These are phyloP conservation scores for Auriscalpium microsporum DNA, from an alignment of 768 basidiomycete genomes.

Conservation along the genomic window DNA sequence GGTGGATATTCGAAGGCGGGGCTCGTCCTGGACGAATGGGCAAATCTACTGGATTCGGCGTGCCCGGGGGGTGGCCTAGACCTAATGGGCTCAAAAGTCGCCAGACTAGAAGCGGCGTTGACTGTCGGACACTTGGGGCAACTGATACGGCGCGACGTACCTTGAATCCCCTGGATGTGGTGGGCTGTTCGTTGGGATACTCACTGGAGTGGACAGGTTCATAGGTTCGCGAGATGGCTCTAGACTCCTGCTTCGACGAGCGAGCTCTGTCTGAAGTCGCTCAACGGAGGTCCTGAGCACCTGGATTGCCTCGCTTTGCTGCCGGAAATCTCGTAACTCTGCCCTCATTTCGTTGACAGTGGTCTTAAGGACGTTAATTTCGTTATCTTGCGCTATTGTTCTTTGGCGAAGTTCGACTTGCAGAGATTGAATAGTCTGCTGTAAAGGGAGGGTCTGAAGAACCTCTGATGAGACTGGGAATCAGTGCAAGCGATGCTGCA, in stretches of 20 bases:
- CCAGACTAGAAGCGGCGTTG: not conserved
- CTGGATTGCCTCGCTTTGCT: slow-evolving; percentile 10
- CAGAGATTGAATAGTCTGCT: slow-evolving; percentile 7
- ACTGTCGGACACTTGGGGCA: not conserved
- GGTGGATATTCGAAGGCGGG: slow-evolving; percentile 14
- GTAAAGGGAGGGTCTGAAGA: slow-evolving; percentile 8
- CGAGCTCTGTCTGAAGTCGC: slow-evolving; percentile 10
- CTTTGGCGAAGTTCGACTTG: slow-evolving; percentile 13
- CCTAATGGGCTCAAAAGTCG: not conserved
- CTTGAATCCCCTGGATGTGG: slow-evolving; percentile 1
- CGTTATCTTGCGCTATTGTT: slow-evolving; percentile 5
- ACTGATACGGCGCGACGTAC: slow-evolving; percentile 1
- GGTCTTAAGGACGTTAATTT: slow-evolving; percentile 9
- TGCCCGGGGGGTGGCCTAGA: not conserved
- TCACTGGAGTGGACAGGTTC: slow-evolving; percentile 2
- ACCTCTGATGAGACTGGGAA: not conserved
- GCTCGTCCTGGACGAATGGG: slow-evolving; percentile 3
- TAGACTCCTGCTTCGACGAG: not conserved
- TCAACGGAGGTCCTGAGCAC: slow-evolving; percentile 10
- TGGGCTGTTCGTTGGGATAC: slow-evolving; percentile 1
- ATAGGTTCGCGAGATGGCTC: slow-evolving; percentile 8
- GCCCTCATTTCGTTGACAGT: slow-evolving; percentile 5
- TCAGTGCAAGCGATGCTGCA: not conserved
- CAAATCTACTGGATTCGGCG: slow-evolving; percentile 1
- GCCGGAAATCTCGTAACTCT: slow-evolving; percentile 9